Conservation (phyloP, 2,329 filamentous ascomycete genomes). For the Penicillium sp. region DNA sequence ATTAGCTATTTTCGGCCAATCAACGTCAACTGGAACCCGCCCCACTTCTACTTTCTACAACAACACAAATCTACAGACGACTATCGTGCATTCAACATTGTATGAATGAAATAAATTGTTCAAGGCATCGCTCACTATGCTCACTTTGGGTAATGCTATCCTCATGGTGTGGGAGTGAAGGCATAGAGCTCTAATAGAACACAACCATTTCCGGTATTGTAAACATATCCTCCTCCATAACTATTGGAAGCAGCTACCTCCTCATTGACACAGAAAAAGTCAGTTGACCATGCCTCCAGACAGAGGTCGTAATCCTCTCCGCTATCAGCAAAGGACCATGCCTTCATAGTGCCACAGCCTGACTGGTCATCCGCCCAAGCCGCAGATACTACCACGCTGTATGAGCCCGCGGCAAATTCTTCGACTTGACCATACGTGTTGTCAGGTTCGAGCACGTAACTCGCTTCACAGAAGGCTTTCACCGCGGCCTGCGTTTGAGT, state of each 20-base stretch:
- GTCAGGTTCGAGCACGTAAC: neutral
- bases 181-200: neutral
- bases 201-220: neutral
- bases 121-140: too few species aligned
- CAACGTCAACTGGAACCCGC: neutral
- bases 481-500: neutral
- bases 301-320: neutral
- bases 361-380: neutral
- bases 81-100: too few species aligned
- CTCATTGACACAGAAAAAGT: neutral
- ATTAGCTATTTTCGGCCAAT: neutral
- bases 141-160: too few species aligned
- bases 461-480: neutral
- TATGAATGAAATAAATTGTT: too few species aligned
- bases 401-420: neutral
- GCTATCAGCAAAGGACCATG: neutral
- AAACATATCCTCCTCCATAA: slow-evolving; percentile 1
- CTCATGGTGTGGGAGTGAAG: neutral
- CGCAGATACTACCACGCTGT: neutral
- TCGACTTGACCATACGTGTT: neutral
- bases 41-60: too few species aligned
- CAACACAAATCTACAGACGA: too few species aligned
- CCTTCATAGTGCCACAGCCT: neutral
- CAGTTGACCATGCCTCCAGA: neutral
- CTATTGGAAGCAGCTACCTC: neutral